Evolutionary conservation across 2,329 filamentous ascomycete species (phyloP).

Genomic region (Elsinoe fawcettii): DNA sequence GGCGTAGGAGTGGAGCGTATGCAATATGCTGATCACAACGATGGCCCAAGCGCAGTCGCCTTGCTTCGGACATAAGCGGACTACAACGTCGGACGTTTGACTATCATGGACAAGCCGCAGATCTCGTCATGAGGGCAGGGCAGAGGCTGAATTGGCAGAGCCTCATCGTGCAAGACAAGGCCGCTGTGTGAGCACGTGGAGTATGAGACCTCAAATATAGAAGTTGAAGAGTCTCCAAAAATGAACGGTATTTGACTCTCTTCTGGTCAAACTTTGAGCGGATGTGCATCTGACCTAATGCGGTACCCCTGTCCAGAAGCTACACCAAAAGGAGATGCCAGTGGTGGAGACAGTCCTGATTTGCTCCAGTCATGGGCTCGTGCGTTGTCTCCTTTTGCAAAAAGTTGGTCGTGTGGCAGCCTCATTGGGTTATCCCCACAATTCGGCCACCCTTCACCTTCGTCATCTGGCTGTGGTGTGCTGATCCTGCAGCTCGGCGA

Average conservation of each 20-base stretch:
- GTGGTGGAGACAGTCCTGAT: background rate
- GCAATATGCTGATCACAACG: background rate
- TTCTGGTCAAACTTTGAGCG: background rate
- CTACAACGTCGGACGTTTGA: background rate
- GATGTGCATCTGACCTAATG: background rate
- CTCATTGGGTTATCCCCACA: conserved; percentile 3
- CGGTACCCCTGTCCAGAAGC: background rate
- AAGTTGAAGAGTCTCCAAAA: background rate
- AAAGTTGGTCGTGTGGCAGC: background rate
- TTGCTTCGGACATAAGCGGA: conserved; percentile 2
- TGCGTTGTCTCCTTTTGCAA: background rate
- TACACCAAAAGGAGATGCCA: background rate
- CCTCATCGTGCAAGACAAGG: background rate
- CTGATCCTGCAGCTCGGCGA: conserved; percentile 10
- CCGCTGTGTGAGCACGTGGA: background rate
- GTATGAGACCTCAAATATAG: background rate
- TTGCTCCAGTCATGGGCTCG: background rate
- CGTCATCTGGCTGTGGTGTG: conserved; percentile 10
- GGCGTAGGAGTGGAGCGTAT: background rate
- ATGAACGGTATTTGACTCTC: background rate
- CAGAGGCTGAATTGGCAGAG: background rate
- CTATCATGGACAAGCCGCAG: background rate
- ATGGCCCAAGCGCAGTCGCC: background rate
- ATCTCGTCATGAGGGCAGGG: background rate
- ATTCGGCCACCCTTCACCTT: background rate